Evolutionary conservation across 1,139 yeast genomes (phyloP), one percentile per base, ranked within the genome.

Genomic region (Nakaseomyces delphensis): DNA sequence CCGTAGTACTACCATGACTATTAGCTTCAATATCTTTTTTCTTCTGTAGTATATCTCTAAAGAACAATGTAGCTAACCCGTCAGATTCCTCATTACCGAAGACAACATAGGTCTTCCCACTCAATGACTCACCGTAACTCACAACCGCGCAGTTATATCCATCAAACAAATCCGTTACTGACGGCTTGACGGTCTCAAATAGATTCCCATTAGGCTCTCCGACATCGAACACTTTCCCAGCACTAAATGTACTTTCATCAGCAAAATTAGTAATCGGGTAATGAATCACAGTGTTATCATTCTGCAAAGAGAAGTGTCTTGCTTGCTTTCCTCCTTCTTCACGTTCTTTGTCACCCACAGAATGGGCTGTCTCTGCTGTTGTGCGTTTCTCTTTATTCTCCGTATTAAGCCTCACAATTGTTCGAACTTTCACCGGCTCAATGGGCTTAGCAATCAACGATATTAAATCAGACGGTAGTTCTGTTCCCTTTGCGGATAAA

Each of bases 61-160:
- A 20, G 13, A 21, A 28, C 19, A 18, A 13, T 6, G 30, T 21
- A 5, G 25, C 28, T 9, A 38, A n/a, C 15, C 32, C 32, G 10
- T 38, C 40, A 76, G 3, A 4, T 1, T 54, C 57, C 16, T 69
- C 65, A 2, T 67, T 57, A 0, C 96, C 96, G 74, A 83, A 75
- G 94, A 87, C 83, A 2, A 95, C 83, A 57, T 77, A 78, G 0
- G 95, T 77, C 57, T 86, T 86, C 3, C 96, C 96, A 1, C 93
- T 75, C 0, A 95, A 93, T 0, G 94, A 82, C 58, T 84, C 95
- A 6, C 96, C 96, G 60, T 85, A 87, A 1, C 95, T 89, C 37
- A 87, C 65, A 0, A 87, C 80, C 0, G 95, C 79, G 16, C 93
- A 91, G 60, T 87, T 85, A 57, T 83, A 85, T 0, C 96, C 96